Percentiles rank a stretch among this genome's conserved stretches.
phyloP scores from a whole-genome alignment of 306 rosid species.

The Castanopsis chinensis region DNA sequence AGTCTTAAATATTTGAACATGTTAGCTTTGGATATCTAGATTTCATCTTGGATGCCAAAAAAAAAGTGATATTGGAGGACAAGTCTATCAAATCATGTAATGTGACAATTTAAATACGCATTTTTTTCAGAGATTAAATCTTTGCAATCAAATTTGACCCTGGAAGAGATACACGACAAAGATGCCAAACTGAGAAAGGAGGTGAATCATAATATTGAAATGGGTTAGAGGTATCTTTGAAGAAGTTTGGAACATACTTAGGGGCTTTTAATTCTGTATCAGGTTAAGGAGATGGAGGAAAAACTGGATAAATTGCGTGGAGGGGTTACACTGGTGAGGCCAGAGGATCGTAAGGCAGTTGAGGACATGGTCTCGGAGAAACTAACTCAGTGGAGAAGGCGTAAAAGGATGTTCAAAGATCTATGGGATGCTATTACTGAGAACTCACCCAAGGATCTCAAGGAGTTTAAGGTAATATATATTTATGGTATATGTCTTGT shows the following conservation, averaged over 20 bases:
- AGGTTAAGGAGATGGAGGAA: constrained; percentile 76
- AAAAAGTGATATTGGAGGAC: not conserved
- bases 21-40: not conserved
- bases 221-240: constrained; percentile 7
- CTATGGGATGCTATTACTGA: constrained; percentile 90
- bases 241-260: constrained; percentile 5
- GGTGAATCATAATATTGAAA: constrained; percentile 41
- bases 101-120: constrained; percentile 12
- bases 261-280: constrained; percentile 27
- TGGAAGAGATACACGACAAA: constrained; percentile 66
- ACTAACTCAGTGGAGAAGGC: constrained; percentile 80
- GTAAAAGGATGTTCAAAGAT: constrained; percentile 90
- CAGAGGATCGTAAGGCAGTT: constrained; percentile 78
- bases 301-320: constrained; percentile 65
- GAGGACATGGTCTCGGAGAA: constrained; percentile 48
- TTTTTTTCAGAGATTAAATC: constrained; percentile 64
- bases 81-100: not conserved
- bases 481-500: constrained; percentile 1
- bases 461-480: constrained; percentile 66
- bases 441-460: constrained; percentile 80
- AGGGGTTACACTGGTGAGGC: constrained; percentile 83
- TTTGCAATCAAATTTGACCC: constrained; percentile 79
- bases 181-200: constrained; percentile 65
- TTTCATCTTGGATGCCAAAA: not conserved
- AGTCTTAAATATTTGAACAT: not conserved